Evolutionary conservation across 2,329 filamentous ascomycete species (phyloP).

Genomic region (Blumeriella jaapii): DNA sequence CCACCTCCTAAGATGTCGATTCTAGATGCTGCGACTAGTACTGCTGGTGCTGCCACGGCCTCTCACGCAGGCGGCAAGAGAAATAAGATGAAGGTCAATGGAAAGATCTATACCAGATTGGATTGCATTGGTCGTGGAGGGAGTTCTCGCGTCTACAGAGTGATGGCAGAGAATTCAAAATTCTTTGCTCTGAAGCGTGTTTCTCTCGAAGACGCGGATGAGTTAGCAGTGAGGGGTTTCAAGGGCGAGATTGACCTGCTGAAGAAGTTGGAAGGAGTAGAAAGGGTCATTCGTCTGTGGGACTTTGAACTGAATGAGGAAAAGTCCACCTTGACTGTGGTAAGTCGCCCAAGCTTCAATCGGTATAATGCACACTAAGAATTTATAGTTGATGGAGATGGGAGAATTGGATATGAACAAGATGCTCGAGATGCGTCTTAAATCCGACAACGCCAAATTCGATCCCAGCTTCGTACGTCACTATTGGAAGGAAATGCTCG

Average conservation of each 20-base stretch:
- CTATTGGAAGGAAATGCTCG: conserved; percentile 99
- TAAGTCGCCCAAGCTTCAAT: conserved; percentile 34
- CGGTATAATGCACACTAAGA: conserved; percentile 15
- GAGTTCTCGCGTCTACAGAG: conserved; percentile 87
- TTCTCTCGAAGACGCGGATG: conserved; percentile 80
- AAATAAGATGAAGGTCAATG: conserved; percentile 78
- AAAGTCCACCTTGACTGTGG: conserved; percentile 77
- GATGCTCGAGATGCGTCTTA: conserved; percentile 63
- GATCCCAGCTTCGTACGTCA: conserved; percentile 89
- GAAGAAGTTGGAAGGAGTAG: conserved; percentile 68
- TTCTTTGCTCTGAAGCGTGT: conserved; percentile 92
- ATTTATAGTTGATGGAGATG: conserved; percentile 77
- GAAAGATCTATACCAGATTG: conserved; percentile 78
- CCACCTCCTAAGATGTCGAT: conserved; percentile 96
- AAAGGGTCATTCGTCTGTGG: conserved; percentile 80
- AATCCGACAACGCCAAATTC: conserved; percentile 61
- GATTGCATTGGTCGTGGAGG: conserved; percentile 88
- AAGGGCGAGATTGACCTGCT: conserved; percentile 93
- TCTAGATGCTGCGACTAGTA: conserved; percentile 78
- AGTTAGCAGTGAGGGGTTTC: conserved; percentile 71
- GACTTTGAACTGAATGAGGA: conserved; percentile 92
- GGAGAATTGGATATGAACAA: conserved; percentile 89
- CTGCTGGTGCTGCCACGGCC: conserved; percentile 67
- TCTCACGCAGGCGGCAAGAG: conserved; percentile 58
- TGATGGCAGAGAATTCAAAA: conserved; percentile 94